These are phyloP conservation scores for Knufia fluminis DNA, from an alignment of 2,329 filamentous ascomycete species.

Conservation along the genomic window DNA sequence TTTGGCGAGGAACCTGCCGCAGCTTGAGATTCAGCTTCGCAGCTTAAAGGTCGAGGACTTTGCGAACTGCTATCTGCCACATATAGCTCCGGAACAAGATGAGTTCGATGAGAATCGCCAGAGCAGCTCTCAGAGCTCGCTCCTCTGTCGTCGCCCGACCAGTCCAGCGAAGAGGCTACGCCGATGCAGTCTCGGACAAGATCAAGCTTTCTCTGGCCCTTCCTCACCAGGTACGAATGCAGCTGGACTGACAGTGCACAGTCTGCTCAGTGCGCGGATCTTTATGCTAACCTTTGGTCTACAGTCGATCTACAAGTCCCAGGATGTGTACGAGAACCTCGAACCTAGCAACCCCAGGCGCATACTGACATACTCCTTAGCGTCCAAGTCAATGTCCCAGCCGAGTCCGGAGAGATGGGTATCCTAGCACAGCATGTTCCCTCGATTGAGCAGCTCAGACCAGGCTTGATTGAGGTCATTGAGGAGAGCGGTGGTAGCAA, in stretches of 20 bases:
- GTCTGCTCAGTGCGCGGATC: constrained; percentile 2
- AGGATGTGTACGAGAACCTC: constrained; percentile 51
- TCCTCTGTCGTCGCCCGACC: constrained; percentile 67
- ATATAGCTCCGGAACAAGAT: constrained; percentile 46
- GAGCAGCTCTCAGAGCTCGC: constrained; percentile 69
- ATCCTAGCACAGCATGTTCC: constrained; percentile 98
- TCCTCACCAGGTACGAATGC: constrained; percentile 77
- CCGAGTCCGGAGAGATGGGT: constrained; percentile 98
- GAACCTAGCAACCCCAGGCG: not conserved
- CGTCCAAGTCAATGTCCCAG: constrained; percentile 97
- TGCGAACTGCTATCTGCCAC: not conserved
- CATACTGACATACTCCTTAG: constrained; percentile 35
- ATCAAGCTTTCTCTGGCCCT: constrained; percentile 98
- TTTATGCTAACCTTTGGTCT: constrained; percentile 23
- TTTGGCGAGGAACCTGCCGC: not conserved
- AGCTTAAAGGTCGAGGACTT: not conserved
- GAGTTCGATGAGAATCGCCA: constrained; percentile 90
- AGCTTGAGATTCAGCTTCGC: constrained; percentile 2
- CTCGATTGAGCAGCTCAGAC: constrained; percentile 97
- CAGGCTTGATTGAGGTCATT: constrained; percentile 86
- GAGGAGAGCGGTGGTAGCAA: constrained; percentile 84
- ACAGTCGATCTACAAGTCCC: constrained; percentile 60
- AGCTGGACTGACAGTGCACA: constrained; percentile 8
- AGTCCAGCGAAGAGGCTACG: constrained; percentile 81
- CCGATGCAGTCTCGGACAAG: constrained; percentile 78